Evolutionary conservation across 345 rosid genomes (phyloP).

Genomic region (Citrus maxima): DNA sequence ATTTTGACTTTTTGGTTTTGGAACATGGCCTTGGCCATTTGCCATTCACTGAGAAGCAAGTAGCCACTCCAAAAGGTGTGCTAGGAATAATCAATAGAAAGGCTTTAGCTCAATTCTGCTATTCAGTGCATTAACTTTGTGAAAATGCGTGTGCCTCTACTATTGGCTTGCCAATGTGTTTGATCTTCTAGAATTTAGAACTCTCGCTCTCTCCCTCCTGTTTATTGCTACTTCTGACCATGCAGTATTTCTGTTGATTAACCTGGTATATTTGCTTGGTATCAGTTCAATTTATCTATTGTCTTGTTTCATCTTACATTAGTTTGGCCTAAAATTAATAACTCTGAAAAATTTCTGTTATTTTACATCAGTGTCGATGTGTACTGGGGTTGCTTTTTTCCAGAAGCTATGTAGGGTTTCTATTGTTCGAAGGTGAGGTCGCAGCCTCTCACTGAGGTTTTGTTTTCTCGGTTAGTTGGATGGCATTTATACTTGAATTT

Average conservation of each 20-base stretch:
- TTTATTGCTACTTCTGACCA: neutral
- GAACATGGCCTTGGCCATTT: conserved; percentile 97
- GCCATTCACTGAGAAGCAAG: conserved; percentile 95
- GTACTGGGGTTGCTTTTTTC: conserved; percentile 95
- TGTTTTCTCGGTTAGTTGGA: conserved; percentile 19
- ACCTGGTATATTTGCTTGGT: neutral
- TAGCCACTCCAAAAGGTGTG: conserved; percentile 85
- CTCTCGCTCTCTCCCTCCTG: neutral
- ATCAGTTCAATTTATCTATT: neutral
- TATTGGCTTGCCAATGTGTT: neutral
- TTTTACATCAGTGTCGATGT: conserved; percentile 57
- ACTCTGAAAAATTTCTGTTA: neutral
- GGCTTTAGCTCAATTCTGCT: neutral
- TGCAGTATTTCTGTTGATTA: neutral
- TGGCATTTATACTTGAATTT: conserved; percentile 4
- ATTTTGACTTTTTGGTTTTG: conserved; percentile 66
- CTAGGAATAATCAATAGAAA: conserved; percentile 8
- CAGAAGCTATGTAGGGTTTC: conserved; percentile 97
- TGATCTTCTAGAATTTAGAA: neutral
- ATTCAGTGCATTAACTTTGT: neutral
- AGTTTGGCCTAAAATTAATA: neutral
- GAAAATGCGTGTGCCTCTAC: neutral
- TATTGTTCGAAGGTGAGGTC: conserved; percentile 86
- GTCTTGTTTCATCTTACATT: neutral
- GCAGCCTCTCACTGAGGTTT: conserved; percentile 31